Evolutionary conservation across 2,329 filamentous ascomycete genomes (phyloP).

Genomic region (Aspergillus bombycis): DNA sequence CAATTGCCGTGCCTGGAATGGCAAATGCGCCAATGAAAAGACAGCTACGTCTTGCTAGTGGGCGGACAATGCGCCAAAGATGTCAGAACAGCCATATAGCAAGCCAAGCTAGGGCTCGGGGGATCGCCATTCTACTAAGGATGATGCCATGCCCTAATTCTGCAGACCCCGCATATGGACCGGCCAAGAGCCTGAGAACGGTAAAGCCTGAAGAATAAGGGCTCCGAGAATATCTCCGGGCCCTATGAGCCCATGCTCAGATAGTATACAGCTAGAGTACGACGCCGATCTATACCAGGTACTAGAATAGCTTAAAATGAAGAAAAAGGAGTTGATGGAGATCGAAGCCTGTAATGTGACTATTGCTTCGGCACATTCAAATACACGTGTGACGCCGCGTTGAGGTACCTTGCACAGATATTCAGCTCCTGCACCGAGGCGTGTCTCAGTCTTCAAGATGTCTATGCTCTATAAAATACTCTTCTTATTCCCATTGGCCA

Average conservation of each 20-base stretch:
- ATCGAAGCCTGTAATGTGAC: too few relatives aligned
- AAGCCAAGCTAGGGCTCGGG: background rate
- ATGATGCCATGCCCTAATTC: background rate
- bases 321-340: background rate
- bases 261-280: background rate
- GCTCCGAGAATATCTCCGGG: background rate
- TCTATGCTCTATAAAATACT: background rate
- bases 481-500: background rate
- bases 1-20: background rate
- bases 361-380: background rate
- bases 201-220: background rate
- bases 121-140: background rate
- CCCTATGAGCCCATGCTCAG: background rate
- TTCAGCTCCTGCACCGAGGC: background rate
- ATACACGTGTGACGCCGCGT: background rate
- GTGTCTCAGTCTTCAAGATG: background rate
- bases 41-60: background rate
- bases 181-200: background rate
- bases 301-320: background rate
- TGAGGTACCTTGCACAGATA: background rate
- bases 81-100: background rate
- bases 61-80: background rate
- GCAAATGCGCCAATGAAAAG: background rate
- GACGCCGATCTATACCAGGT: background rate
- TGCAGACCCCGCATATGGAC: background rate